Evolutionary conservation across 805 yeast genomes (phyloP), one percentile per base, ranked within the genome.

Genomic region (Metschnikowia lunata): DNA sequence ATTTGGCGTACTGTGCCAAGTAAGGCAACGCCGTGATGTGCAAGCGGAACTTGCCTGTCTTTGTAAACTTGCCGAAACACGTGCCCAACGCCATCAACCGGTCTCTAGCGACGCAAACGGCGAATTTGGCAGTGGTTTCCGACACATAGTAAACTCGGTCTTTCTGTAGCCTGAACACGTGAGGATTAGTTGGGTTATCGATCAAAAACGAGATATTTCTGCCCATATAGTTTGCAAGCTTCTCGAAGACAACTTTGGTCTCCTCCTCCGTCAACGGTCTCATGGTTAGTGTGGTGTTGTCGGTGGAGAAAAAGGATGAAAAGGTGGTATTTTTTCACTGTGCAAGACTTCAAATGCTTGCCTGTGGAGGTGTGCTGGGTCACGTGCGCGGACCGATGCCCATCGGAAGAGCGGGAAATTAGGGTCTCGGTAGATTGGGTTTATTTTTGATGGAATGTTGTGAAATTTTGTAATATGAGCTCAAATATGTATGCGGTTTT

Each of bases 241-340:
- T 93, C 62, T 93, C 98, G 64, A 93, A 91, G 34, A 93, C 96
- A 13, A 85, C 91, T 64, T 86, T 88, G 35, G 99, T 91, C 64
- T 93, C 99, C 64, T 89, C 97, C 63, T 91, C 99, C 52, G 98
- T 91, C 54, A 91, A 76, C 40, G 89, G 88, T 75, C 99, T 85
- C 99, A 91, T 91, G 30, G 37, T 34, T 10, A 8, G 26, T 11
- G 18, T 37, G 14, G 34, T 27, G 29, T 28, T 36, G 14, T 27
- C 9, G 37, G 34, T 12, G n/a, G 34, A n/a, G 9, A n/a, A 10
- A n/a, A 32, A 15, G 14, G 14, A 7, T 32, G 13, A 8, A 3
- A 3, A 13, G 9, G 7, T 32, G 34, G 4, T n/a, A 6, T 48
- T 46, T 48, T 38, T 41, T 18, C 40, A 18, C 23, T 18, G 23